phyloP scores from a whole-genome alignment of 2,329 filamentous ascomycete genomes.

The Clonostachys byssicola region DNA sequence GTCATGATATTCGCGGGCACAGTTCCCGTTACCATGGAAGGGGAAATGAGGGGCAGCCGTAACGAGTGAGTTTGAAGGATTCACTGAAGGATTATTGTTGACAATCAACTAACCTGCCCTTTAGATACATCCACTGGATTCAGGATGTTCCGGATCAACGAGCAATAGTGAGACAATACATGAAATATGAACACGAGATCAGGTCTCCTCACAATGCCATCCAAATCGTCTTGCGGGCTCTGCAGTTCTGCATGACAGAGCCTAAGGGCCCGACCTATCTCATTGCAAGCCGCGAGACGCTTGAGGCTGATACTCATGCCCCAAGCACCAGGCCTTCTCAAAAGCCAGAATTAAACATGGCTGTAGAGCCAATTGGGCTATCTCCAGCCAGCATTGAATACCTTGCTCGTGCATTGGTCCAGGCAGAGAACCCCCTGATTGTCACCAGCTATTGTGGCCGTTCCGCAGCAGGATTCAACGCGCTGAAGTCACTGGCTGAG shows the following conservation, averaged over 20 bases:
- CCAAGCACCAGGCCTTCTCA: slow-evolving; percentile 3
- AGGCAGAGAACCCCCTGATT: slow-evolving; percentile 6
- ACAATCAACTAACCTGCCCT: background rate
- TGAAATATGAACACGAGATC: slow-evolving; percentile 20
- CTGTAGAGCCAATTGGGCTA: slow-evolving; percentile 4
- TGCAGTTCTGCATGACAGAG: slow-evolving; percentile 16
- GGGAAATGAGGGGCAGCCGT: slow-evolving; percentile 31
- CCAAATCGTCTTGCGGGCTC: slow-evolving; percentile 14
- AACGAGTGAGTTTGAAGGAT: slow-evolving; percentile 19
- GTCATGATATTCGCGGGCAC: slow-evolving; percentile 37
- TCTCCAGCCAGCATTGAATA: slow-evolving; percentile 1
- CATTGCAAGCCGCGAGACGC: slow-evolving; percentile 14
- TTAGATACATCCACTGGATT: slow-evolving; percentile 33
- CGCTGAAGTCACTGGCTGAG: slow-evolving; percentile 8
- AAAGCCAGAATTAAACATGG: slow-evolving; percentile 2
- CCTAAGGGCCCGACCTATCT: slow-evolving; percentile 17
- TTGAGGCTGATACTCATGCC: slow-evolving; percentile 11
- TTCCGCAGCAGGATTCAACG: slow-evolving; percentile 4
- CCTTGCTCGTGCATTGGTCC: slow-evolving; percentile 1
- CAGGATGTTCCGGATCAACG: slow-evolving; percentile 36
- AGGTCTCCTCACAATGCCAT: slow-evolving; percentile 17
- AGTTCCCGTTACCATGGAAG: slow-evolving; percentile 34
- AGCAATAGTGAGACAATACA: slow-evolving; percentile 24
- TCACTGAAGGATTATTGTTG: background rate
- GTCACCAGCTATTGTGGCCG: slow-evolving; percentile 9